Evolutionary conservation across 441 rosid species (phyloP).

Genomic region (Mallotus repandus): DNA sequence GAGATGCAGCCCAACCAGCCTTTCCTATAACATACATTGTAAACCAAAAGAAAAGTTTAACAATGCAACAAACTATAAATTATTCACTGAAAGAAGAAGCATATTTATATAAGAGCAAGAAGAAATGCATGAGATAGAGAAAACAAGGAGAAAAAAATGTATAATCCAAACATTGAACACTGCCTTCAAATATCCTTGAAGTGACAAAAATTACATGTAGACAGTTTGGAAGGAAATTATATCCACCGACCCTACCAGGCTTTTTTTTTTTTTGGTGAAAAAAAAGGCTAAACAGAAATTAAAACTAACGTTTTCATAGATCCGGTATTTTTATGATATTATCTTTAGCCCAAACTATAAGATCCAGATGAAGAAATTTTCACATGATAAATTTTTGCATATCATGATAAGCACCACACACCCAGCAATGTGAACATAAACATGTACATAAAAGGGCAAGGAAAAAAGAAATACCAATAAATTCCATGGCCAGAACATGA

Average conservation of each 20-base stretch:
- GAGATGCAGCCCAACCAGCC: slow-evolving; percentile 96
- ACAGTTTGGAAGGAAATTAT: not conserved
- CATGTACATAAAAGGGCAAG: not conserved
- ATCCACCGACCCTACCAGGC: not conserved
- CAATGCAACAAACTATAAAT: not conserved
- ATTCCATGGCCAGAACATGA: slow-evolving; percentile 98
- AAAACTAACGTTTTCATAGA: not conserved
- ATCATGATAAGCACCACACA: not conserved
- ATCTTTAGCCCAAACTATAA: not conserved
- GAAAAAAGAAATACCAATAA: slow-evolving; percentile 57
- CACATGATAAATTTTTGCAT: not conserved
- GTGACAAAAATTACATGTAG: not conserved
- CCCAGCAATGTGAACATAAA: too few relatives aligned
- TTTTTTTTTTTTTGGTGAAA: too few relatives aligned
- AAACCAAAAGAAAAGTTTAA: slow-evolving; percentile 9
- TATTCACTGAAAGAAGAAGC: not conserved
- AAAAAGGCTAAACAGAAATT: too few relatives aligned
- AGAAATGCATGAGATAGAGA: not conserved
- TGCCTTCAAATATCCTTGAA: not conserved
- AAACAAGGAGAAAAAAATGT: not conserved
- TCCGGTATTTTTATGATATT: not conserved
- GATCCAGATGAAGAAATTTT: not conserved
- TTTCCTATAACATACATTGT: slow-evolving; percentile 49
- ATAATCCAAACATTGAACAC: not conserved
- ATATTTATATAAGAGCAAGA: not conserved